Conservation (phyloP, 2,329 filamentous ascomycete species). For the Myrmaecium sp. region DNA sequence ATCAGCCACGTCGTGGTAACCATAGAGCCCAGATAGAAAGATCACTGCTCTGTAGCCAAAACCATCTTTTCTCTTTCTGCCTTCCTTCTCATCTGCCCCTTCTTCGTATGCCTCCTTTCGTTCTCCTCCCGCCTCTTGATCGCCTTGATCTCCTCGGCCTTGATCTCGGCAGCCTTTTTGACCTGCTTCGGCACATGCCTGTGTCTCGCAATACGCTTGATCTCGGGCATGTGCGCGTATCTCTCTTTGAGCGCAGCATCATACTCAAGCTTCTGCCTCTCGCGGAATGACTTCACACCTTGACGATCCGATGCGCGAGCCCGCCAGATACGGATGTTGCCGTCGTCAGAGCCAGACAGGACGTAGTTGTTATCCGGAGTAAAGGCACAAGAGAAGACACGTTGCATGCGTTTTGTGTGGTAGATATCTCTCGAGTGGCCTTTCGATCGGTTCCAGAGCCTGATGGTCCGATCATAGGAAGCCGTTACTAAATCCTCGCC, state of each 20-base stretch:
- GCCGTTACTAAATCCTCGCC: constrained; percentile 86
- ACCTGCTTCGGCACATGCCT: constrained; percentile 81
- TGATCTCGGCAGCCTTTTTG: constrained; percentile 94
- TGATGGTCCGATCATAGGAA: constrained; percentile 73
- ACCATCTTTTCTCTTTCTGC: constrained; percentile 90
- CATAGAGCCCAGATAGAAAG: no score
- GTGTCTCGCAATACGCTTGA: constrained; percentile 77
- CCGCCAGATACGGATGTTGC: constrained; percentile 81
- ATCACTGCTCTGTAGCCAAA: constrained; percentile 46
- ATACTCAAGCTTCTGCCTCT: constrained; percentile 82
- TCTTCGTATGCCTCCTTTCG: constrained; percentile 76
- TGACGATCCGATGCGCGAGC: constrained; percentile 68
- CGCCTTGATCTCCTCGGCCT: constrained; percentile 69
- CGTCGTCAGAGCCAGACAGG: constrained; percentile 82
- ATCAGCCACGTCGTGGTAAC: no score
- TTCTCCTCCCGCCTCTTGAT: constrained; percentile 92
- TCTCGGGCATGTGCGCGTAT: constrained; percentile 92
- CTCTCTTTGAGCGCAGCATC: constrained; percentile 63
- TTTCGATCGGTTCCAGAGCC: constrained; percentile 63
- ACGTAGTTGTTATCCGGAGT: constrained; percentile 83
- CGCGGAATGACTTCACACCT: constrained; percentile 69
- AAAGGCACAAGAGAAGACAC: constrained; percentile 72
- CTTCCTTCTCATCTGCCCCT: constrained; percentile 55
- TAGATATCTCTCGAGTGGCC: constrained; percentile 88
- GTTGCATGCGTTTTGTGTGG: constrained; percentile 95